Conservation (phyloP, 257 asterid species). For the Gynochthodes officinalis region DNA sequence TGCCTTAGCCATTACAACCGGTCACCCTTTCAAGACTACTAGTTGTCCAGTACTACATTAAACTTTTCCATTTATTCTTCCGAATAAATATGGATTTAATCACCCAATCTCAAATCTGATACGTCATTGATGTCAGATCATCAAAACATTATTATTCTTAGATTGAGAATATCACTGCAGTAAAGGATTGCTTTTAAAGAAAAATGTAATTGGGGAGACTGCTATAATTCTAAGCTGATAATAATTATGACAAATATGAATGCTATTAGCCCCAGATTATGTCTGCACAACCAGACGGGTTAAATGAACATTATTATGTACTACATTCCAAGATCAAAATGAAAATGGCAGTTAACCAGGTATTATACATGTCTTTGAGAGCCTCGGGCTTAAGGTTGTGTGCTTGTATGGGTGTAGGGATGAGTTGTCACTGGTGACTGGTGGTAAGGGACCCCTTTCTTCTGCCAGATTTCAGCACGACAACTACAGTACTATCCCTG, state of each 20-base stretch:
- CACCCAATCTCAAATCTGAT: not conserved
- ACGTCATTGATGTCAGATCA: not conserved
- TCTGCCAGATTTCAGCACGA: not conserved
- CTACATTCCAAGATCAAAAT: not conserved
- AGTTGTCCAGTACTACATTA: not conserved
- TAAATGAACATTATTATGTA: too few species aligned
- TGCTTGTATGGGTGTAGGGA: not conserved
- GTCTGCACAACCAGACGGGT: too few species aligned
- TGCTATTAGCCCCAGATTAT: too few species aligned
- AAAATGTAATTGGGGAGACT: too few species aligned
- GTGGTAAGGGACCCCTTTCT: not conserved
- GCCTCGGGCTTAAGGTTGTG: not conserved
- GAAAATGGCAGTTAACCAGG: not conserved
- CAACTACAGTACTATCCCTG: not conserved
- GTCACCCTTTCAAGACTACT: not conserved
- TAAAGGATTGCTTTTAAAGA: too few species aligned
- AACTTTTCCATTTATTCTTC: not conserved
- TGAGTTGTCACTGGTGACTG: not conserved
- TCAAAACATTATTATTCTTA: not conserved
- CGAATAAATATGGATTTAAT: not conserved
- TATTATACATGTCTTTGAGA: not conserved
- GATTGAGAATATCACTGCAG: not conserved
- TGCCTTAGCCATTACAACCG: constrained; percentile 4
- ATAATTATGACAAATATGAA: too few species aligned
- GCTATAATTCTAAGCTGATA: too few species aligned